These are phyloP conservation scores for Clonostachys rosea DNA, from an alignment of 2,329 filamentous ascomycete genomes.

Conservation along the genomic window DNA sequence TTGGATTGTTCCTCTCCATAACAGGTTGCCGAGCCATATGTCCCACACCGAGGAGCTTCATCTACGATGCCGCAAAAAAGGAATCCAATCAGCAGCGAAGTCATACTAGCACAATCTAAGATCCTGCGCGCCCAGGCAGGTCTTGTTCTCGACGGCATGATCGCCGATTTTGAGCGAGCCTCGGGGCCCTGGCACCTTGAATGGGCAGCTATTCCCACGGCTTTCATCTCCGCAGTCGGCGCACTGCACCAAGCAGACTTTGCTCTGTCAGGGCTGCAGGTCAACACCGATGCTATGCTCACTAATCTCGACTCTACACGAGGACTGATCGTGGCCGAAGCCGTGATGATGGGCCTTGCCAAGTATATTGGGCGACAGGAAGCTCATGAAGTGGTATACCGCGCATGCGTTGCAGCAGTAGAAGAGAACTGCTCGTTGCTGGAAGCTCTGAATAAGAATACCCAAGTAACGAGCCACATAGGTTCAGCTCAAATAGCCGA, in stretches of 20 bases:
- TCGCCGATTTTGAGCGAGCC: conserved; percentile 51
- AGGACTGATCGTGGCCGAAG: conserved; percentile 51
- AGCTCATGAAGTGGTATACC: conserved; percentile 52
- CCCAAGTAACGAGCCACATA: no score
- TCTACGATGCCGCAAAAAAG: conserved; percentile 56
- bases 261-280: conserved; percentile 43
- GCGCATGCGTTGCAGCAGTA: conserved; percentile 29
- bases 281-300: conserved; percentile 42
- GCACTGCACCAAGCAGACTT: conserved; percentile 49
- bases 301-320: conserved; percentile 43
- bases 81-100: conserved; percentile 53
- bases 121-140: conserved; percentile 45
- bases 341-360: conserved; percentile 58
- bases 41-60: conserved; percentile 46
- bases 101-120: conserved; percentile 49
- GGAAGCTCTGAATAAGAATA: no score
- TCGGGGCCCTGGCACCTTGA: conserved; percentile 56
- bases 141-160: conserved; percentile 50
- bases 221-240: conserved; percentile 47
- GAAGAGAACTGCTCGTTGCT: no score
- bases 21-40: conserved; percentile 46
- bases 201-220: conserved; percentile 50
- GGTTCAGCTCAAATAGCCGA: no score
- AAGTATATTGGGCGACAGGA: conserved; percentile 42
- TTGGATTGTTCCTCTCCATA: no score